phyloP scores from a whole-genome alignment of 179 eudicot genomes.

The Spergularia azorica region DNA sequence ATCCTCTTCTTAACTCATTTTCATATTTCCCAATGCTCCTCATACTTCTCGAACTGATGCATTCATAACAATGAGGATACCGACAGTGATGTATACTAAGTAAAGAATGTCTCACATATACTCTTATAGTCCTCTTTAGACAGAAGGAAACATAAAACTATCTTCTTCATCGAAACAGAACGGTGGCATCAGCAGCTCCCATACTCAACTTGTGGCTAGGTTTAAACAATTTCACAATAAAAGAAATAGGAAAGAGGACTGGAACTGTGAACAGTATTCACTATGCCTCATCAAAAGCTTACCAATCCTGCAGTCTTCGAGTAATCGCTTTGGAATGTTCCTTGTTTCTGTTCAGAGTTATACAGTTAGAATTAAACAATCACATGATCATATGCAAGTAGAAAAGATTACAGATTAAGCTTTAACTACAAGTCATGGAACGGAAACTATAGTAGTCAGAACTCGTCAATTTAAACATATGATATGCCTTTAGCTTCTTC shows the following conservation, averaged over 20 bases:
- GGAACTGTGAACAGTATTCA: constrained; percentile 5
- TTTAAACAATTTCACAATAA: not conserved
- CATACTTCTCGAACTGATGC: not conserved
- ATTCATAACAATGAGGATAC: not conserved
- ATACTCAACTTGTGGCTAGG: not conserved
- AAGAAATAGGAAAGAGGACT: not conserved
- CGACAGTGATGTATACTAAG: not conserved
- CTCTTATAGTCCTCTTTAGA: too few species aligned
- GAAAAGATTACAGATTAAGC: not conserved
- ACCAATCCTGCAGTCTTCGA: constrained; percentile 71
- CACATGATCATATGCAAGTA: constrained; percentile 18
- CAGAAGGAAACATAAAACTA: not conserved
- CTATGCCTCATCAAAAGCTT: constrained; percentile 17
- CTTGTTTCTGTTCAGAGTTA: constrained; percentile 40
- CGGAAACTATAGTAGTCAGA: not conserved
- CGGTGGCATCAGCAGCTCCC: not conserved
- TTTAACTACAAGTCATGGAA: not conserved
- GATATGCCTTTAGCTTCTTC: constrained; percentile 7
- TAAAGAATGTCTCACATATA: too few species aligned
- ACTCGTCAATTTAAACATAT: not conserved
- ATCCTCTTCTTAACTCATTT: not conserved
- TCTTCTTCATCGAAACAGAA: not conserved
- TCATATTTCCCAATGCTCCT: not conserved
- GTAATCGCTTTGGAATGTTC: constrained; percentile 38
- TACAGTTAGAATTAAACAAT: constrained; percentile 1